Evolutionary conservation across 2,329 filamentous ascomycete species (phyloP).

Genomic region (Colletotrichum trifolii): DNA sequence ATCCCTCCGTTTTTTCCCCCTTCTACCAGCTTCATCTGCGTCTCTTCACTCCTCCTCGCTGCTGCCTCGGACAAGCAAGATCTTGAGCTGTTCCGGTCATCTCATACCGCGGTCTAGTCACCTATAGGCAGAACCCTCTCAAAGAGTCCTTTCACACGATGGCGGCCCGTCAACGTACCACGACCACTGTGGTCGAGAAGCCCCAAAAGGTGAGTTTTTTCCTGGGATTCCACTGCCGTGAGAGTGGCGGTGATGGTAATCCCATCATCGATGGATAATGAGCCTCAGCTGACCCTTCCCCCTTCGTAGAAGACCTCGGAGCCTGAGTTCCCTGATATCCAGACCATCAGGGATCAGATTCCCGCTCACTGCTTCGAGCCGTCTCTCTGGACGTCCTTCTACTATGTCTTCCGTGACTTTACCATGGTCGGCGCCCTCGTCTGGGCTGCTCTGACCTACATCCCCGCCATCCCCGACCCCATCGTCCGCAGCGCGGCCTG

Average conservation of each 20-base stretch:
- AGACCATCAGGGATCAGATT: constrained; percentile 63
- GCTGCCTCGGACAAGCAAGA: not conserved
- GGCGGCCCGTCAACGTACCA: constrained; percentile 31
- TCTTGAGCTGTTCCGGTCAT: constrained; percentile 16
- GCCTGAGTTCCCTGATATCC: constrained; percentile 56
- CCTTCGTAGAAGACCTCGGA: constrained; percentile 23
- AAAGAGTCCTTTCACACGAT: constrained; percentile 10
- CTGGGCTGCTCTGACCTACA: constrained; percentile 64
- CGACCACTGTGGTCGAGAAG: constrained; percentile 35
- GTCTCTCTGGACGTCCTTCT: constrained; percentile 60
- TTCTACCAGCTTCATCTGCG: constrained; percentile 7
- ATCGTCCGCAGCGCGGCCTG: constrained; percentile 60
- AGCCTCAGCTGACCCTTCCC: constrained; percentile 7
- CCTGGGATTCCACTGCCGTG: not conserved
- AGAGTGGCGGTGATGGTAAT: not conserved
- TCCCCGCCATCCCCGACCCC: constrained; percentile 59
- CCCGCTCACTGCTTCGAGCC: constrained; percentile 71
- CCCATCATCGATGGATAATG: constrained; percentile 3
- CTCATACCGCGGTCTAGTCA: constrained; percentile 6
- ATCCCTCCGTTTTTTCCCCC: not conserved
- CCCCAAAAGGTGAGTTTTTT: constrained; percentile 31
- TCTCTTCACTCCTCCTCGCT: not conserved
- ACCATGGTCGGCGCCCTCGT: constrained; percentile 59
- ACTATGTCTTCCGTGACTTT: constrained; percentile 68
- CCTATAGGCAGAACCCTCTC: not conserved